phyloP scores from a whole-genome alignment of 2,329 filamentous ascomycete species.

The Keithomyces neogunnii region DNA sequence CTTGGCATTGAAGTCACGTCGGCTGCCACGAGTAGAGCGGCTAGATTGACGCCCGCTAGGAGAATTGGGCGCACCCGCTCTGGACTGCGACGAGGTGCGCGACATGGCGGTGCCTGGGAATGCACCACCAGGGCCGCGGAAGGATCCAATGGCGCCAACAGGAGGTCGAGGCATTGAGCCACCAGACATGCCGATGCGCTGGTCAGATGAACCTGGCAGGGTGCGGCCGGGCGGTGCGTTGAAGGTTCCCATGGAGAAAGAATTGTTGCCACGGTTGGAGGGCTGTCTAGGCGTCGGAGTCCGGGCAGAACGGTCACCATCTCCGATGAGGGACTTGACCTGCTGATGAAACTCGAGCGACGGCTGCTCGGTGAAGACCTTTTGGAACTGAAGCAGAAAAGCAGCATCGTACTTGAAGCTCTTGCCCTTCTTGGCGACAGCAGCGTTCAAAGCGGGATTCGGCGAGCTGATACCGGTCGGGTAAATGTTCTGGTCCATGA shows the following conservation, averaged over 20 bases:
- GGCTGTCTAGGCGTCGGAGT: slow-evolving; percentile 48
- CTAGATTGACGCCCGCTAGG: slow-evolving; percentile 54
- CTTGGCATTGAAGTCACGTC: slow-evolving; percentile 48
- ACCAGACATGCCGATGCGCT: slow-evolving; percentile 62
- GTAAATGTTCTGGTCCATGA: slow-evolving; percentile 72
- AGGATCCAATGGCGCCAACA: slow-evolving; percentile 33
- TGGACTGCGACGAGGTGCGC: slow-evolving; percentile 53
- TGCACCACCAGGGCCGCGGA: slow-evolving; percentile 37
- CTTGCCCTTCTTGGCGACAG: slow-evolving; percentile 68
- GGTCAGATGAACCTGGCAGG: slow-evolving; percentile 65
- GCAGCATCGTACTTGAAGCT: slow-evolving; percentile 91
- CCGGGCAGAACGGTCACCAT: slow-evolving; percentile 53
- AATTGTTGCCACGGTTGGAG: slow-evolving; percentile 43
- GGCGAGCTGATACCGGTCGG: slow-evolving; percentile 78
- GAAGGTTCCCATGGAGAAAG: slow-evolving; percentile 65
- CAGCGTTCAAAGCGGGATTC: slow-evolving; percentile 81
- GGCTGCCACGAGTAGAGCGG: slow-evolving; percentile 56
- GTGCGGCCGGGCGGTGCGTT: slow-evolving; percentile 40
- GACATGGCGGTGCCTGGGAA: slow-evolving; percentile 60
- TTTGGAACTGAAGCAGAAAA: slow-evolving; percentile 94
- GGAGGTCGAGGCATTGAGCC: slow-evolving; percentile 37
- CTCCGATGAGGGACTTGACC: slow-evolving; percentile 79
- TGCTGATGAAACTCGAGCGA: slow-evolving; percentile 88
- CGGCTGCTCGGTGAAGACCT: slow-evolving; percentile 93
- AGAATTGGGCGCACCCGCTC: slow-evolving; percentile 58